phyloP scores from a whole-genome alignment of 345 rosid species.

The Alliaria petiolata region DNA sequence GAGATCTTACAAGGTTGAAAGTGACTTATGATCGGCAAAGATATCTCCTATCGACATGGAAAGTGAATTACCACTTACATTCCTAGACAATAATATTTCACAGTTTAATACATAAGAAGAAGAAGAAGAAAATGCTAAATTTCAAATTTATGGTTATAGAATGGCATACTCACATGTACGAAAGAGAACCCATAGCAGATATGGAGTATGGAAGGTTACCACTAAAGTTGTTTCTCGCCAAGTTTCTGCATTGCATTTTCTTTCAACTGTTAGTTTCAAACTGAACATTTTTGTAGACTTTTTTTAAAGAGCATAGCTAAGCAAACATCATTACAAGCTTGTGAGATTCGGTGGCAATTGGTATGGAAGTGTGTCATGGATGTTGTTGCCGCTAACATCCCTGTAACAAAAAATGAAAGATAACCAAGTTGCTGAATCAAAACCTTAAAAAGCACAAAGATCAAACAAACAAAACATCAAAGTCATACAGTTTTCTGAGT shows the following conservation, averaged over 20 bases:
- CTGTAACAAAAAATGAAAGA: slow-evolving; percentile 35
- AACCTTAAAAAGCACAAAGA: slow-evolving; percentile 13
- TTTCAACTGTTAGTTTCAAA: slow-evolving; percentile 11
- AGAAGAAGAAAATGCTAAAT: not conserved
- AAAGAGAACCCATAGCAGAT: slow-evolving; percentile 65
- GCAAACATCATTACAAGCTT: slow-evolving; percentile 59
- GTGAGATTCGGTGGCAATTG: slow-evolving; percentile 97
- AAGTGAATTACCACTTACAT: slow-evolving; percentile 76
- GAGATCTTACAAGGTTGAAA: slow-evolving; percentile 65
- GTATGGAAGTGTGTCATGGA: slow-evolving; percentile 83
- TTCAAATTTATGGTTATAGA: slow-evolving; percentile 21
- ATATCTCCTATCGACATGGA: slow-evolving; percentile 63
- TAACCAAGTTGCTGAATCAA: not conserved
- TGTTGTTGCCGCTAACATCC: slow-evolving; percentile 82
- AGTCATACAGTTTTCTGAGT: slow-evolving; percentile 69
- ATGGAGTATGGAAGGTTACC: slow-evolving; percentile 95
- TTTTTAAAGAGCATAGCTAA: not conserved
- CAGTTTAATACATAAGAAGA: not conserved
- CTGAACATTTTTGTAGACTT: not conserved
- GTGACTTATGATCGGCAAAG: slow-evolving; percentile 52
- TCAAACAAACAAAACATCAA: not conserved
- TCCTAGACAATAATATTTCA: slow-evolving; percentile 27
- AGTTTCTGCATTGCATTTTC: slow-evolving; percentile 59
- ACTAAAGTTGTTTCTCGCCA: slow-evolving; percentile 75
- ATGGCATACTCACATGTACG: slow-evolving; percentile 63